Percentiles rank a stretch among this genome's conserved stretches.
Conservation (phyloP, 768 basidiomycete genomes). For the Mycena pura region DNA sequence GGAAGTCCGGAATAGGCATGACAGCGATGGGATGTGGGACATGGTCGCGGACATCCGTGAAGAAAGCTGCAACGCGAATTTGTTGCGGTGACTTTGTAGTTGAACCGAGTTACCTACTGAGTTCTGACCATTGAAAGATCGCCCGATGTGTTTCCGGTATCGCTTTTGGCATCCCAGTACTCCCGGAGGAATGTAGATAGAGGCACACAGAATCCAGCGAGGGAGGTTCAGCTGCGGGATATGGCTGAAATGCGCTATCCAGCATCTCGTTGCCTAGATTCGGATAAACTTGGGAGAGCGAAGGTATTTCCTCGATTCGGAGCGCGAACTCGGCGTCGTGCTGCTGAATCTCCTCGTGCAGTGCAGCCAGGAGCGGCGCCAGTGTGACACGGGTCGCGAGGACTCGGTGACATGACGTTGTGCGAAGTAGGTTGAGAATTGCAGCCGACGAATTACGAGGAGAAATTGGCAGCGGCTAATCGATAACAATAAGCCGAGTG, state of each 20-base stretch:
- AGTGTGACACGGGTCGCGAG: constrained; percentile 37
- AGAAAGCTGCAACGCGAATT: neutral
- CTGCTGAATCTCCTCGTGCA: constrained; percentile 18
- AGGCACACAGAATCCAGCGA: neutral
- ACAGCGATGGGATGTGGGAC: constrained; percentile 7
- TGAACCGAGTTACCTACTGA: constrained; percentile 26
- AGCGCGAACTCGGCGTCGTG: constrained; percentile 13
- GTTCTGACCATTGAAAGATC: constrained; percentile 26
- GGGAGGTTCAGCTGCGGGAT: neutral
- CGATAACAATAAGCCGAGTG: too few species aligned
- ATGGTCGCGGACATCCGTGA: neutral
- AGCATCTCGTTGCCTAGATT: constrained; percentile 33
- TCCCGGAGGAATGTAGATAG: constrained; percentile 41
- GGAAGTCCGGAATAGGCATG: constrained; percentile 31
- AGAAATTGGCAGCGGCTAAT: constrained; percentile 44
- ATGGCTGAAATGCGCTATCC: constrained; percentile 10
- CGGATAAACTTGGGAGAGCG: constrained; percentile 33
- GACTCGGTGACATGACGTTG: constrained; percentile 38
- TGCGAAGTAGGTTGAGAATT: constrained; percentile 39
- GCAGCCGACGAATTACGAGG: constrained; percentile 43
- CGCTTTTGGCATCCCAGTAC: constrained; percentile 39
- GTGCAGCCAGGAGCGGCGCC: constrained; percentile 27
- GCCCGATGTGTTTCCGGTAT: constrained; percentile 30
- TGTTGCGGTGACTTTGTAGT: neutral
- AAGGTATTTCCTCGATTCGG: constrained; percentile 22